Conservation (phyloP, 495 filamentous ascomycete genomes). For the Corynascus novoguineensis region DNA sequence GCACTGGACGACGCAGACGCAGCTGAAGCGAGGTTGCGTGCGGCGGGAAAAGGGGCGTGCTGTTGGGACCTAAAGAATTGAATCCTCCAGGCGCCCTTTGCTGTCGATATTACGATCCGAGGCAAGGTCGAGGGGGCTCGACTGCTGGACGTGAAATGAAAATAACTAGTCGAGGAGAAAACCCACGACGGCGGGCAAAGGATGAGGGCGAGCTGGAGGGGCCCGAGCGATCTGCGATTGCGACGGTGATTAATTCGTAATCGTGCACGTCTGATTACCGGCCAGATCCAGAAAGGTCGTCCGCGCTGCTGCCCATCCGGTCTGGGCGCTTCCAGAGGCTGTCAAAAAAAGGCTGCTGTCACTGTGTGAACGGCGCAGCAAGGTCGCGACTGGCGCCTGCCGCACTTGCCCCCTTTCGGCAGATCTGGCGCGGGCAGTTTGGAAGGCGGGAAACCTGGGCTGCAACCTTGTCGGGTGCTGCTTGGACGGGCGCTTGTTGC, state of each 20-base stretch:
- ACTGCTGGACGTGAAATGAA: neutral
- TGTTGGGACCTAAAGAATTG: neutral
- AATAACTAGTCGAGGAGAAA: neutral
- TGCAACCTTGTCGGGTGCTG: neutral
- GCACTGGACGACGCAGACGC: neutral
- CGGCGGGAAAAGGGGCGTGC: conserved; percentile 8
- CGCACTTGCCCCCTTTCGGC: conserved; percentile 27
- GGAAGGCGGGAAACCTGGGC: conserved; percentile 19
- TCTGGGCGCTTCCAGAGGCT: conserved; percentile 11
- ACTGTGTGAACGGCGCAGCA: conserved; percentile 11
- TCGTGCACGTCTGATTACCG: conserved; percentile 6
- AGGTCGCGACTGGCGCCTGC: neutral
- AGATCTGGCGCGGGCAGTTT: conserved; percentile 12
- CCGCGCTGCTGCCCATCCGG: neutral
- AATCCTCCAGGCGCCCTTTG: neutral
- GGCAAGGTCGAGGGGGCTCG: neutral
- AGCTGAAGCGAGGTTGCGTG: conserved; percentile 8
- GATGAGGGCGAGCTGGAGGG: conserved; percentile 1
- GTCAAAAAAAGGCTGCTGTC: conserved; percentile 4
- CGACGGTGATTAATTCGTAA: conserved; percentile 6
- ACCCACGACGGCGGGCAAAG: neutral
- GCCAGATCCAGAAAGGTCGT: conserved; percentile 2
- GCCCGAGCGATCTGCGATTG: conserved; percentile 14
- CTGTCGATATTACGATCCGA: neutral
- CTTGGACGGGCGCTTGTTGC: conserved; percentile 22